Conservation (phyloP, 2,329 filamentous ascomycete species). For the Calonectria multiphialidica region DNA sequence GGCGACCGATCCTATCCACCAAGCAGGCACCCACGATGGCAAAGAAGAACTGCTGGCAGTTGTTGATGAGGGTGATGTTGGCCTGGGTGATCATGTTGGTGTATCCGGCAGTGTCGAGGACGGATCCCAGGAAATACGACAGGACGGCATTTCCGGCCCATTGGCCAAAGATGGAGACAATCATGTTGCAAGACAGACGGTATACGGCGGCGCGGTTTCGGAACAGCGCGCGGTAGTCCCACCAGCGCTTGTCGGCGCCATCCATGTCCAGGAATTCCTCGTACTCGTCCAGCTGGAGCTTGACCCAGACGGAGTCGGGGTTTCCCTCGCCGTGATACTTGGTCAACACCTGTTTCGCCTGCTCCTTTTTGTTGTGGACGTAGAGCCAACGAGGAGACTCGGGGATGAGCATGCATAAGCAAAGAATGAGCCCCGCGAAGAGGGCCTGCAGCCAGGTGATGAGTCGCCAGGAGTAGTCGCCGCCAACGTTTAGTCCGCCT, state of each 20-base stretch:
- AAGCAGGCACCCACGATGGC: slow-evolving; percentile 62
- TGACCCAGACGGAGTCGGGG: slow-evolving; percentile 58
- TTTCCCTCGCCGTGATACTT: slow-evolving; percentile 60
- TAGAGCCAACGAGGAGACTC: slow-evolving; percentile 59
- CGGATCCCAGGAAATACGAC: slow-evolving; percentile 63
- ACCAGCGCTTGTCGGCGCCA: slow-evolving; percentile 60
- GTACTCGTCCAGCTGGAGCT: slow-evolving; percentile 58
- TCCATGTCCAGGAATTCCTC: slow-evolving; percentile 56
- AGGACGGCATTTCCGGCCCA: slow-evolving; percentile 58
- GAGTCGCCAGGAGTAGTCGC: slow-evolving; percentile 55
- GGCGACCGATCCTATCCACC: slow-evolving; percentile 64
- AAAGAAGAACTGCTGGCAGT: slow-evolving; percentile 61
- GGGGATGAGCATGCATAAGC: slow-evolving; percentile 52
- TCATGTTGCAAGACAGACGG: slow-evolving; percentile 52
- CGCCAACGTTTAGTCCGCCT: slow-evolving; percentile 54
- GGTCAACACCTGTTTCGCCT: slow-evolving; percentile 51
- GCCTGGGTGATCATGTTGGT: slow-evolving; percentile 52
- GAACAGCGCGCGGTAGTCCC: slow-evolving; percentile 61
- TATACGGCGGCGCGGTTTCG: slow-evolving; percentile 54
- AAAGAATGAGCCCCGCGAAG: slow-evolving; percentile 54
- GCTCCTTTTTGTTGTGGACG: slow-evolving; percentile 52
- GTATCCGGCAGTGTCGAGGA: slow-evolving; percentile 64
- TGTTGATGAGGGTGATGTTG: slow-evolving; percentile 65
- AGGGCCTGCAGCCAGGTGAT: slow-evolving; percentile 59
- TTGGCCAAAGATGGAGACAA: slow-evolving; percentile 59